Percentiles rank a stretch among this genome's conserved stretches.
Evolutionary conservation across 139 green algal species (phyloP).

Genomic region (Haematococcus lacustris): DNA sequence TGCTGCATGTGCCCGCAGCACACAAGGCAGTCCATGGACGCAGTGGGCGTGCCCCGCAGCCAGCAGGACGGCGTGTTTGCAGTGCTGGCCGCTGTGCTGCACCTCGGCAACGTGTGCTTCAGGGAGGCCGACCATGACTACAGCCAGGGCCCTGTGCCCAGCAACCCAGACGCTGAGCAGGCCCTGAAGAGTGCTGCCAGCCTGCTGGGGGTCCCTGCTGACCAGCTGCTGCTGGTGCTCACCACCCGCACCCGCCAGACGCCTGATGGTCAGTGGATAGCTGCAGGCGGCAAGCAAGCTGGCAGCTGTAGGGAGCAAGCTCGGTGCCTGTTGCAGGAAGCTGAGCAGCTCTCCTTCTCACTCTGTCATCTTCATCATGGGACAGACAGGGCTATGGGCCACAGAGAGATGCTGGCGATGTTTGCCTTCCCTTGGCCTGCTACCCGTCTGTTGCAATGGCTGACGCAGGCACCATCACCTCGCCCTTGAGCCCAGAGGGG

Average conservation of each 20-base stretch:
- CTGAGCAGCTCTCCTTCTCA: neutral
- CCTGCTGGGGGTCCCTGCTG: conserved; percentile 58
- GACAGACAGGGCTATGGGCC: too few relatives aligned
- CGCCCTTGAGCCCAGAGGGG: conserved; percentile 51
- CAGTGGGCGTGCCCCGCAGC: conserved; percentile 76
- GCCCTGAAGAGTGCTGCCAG: conserved; percentile 30
- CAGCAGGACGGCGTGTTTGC: conserved; percentile 72
- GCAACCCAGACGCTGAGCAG: too few relatives aligned
- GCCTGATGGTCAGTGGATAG: conserved; percentile 45
- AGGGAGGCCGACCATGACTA: too few relatives aligned
- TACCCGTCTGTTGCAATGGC: too few relatives aligned
- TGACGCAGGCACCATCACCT: conserved; percentile 59
- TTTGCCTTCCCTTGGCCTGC: too few relatives aligned
- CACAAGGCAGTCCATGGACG: conserved; percentile 57
- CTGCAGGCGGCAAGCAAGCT: conserved; percentile 64
- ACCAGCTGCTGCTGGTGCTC: conserved; percentile 65
- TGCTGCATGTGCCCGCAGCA: neutral
- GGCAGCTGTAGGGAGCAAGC: neutral
- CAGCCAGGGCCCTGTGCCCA: too few relatives aligned
- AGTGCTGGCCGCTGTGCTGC: conserved; percentile 78
- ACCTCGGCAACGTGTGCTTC: conserved; percentile 91
- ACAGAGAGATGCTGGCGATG: too few relatives aligned
- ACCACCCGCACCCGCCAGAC: conserved; percentile 81
- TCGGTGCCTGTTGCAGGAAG: neutral
- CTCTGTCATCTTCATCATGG: neutral